phyloP scores from a whole-genome alignment of 2,329 filamentous ascomycete species.

The Aspergillus fructus region DNA sequence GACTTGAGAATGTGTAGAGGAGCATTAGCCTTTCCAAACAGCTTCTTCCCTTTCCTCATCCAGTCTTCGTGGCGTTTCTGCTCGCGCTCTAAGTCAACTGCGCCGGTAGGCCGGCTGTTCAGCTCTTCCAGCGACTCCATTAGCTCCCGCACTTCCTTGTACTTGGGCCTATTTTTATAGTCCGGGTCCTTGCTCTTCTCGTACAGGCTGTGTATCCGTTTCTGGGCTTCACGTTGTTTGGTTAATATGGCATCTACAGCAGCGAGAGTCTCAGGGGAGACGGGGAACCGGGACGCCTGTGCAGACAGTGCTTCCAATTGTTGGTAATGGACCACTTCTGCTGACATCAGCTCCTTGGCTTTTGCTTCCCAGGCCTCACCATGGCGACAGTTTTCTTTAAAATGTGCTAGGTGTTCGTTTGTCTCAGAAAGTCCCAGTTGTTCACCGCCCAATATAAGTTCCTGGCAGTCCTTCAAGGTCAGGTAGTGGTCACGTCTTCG shows the following conservation, averaged over 20 bases:
- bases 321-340: conserved; percentile 87
- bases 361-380: conserved; percentile 91
- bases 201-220: conserved; percentile 78
- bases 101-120: conserved; percentile 88
- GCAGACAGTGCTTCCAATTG: conserved; percentile 88
- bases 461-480: conserved; percentile 73
- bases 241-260: conserved; percentile 88
- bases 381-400: conserved; percentile 71
- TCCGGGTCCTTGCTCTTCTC: conserved; percentile 74
- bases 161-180: conserved; percentile 77
- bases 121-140: conserved; percentile 84
- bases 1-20: conserved; percentile 92
- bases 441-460: conserved; percentile 74
- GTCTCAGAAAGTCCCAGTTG: conserved; percentile 75
- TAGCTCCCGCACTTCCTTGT: conserved; percentile 84
- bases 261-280: conserved; percentile 75
- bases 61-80: conserved; percentile 95
- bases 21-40: conserved; percentile 97
- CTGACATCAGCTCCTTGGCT: conserved; percentile 87
- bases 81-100: conserved; percentile 89
- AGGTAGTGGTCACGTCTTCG: conserved; percentile 65
- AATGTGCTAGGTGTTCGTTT: conserved; percentile 75
- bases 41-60: conserved; percentile 97
- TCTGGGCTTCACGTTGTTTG: conserved; percentile 92
- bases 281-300: conserved; percentile 77